phyloP scores from a whole-genome alignment of 2,329 filamentous ascomycete genomes.

The Colletotrichum filicis region DNA sequence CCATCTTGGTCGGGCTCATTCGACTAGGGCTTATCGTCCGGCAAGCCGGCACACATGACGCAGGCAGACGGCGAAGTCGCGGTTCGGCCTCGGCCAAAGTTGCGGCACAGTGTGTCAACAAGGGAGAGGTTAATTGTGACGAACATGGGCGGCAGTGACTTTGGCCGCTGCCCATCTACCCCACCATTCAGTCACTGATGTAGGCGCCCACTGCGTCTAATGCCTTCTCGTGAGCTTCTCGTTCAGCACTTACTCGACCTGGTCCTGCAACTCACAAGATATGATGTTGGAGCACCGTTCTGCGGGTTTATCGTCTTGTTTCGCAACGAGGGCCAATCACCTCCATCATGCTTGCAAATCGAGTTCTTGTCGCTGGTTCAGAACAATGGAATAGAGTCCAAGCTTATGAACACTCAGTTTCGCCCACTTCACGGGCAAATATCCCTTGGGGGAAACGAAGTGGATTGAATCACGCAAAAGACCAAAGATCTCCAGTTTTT shows the following conservation, averaged over 20 bases:
- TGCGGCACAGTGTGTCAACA: neutral
- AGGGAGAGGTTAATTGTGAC: neutral
- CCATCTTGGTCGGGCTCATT: neutral
- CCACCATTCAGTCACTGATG: neutral
- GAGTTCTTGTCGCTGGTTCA: neutral
- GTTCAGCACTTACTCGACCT: neutral
- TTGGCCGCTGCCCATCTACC: neutral
- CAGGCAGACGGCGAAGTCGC: neutral
- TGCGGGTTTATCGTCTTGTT: neutral
- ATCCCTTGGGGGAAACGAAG: neutral
- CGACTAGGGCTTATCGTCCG: neutral
- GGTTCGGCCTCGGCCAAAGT: neutral
- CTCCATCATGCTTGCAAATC: neutral
- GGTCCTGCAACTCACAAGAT: neutral
- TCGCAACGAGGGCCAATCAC: neutral
- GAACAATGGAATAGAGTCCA: neutral
- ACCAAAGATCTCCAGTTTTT: neutral
- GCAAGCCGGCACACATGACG: neutral
- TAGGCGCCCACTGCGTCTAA: too few relatives aligned
- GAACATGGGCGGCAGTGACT: neutral
- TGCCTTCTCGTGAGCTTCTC: too few relatives aligned
- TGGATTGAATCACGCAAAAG: neutral
- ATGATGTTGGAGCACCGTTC: neutral
- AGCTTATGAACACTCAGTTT: neutral
- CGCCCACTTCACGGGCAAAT: neutral